phyloP scores from a whole-genome alignment of 176 grass and related monocot species.

The Eleusine coracana region DNA sequence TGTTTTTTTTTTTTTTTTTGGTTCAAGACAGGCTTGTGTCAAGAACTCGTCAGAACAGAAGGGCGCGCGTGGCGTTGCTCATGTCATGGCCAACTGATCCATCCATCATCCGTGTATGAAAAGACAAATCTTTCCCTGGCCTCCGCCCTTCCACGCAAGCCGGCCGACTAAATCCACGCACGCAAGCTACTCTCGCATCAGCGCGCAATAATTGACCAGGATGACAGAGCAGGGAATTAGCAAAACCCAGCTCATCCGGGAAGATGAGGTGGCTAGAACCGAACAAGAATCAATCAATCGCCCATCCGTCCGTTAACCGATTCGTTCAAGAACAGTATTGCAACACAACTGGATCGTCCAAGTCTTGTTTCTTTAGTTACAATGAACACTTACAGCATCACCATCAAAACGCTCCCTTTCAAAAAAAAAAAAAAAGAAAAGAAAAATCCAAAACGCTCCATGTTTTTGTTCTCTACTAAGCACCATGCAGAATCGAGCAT shows the following conservation, averaged over 20 bases:
- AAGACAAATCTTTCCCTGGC: background rate
- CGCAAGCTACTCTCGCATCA: conserved; percentile 29
- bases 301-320: background rate
- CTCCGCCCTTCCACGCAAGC: conserved; percentile 22
- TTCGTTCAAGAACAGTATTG: background rate
- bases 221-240: background rate
- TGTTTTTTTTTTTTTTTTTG: background rate
- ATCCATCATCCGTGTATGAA: background rate
- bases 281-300: background rate
- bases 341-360: background rate
- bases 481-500: background rate
- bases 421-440: background rate
- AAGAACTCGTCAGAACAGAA: conserved; percentile 23
- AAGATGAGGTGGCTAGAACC: background rate
- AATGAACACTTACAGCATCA: background rate
- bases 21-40: background rate
- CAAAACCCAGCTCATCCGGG: background rate
- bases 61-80: background rate
- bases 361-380: background rate
- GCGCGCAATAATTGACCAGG: conserved; percentile 25
- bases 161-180: conserved; percentile 23
- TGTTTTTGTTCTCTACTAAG: background rate
- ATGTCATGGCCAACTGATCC: conserved; percentile 11
- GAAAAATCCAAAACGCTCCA: background rate
- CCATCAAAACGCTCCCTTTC: background rate